Evolutionary conservation across 73 alveolate genomes (phyloP), one percentile per base, ranked within the genome.

Genomic region (Paramecium pentaurelia): DNA sequence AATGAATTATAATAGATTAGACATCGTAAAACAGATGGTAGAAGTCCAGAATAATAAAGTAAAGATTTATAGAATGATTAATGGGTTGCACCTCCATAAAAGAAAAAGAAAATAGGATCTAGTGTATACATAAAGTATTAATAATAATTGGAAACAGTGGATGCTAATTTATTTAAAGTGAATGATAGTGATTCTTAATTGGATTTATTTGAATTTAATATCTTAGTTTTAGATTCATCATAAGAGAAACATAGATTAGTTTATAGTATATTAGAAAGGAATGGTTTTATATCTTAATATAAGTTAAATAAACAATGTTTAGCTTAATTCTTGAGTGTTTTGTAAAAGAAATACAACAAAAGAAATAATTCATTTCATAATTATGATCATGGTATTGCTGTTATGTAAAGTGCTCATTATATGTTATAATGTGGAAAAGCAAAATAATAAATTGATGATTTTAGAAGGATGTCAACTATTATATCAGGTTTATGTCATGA

Each of bases 401-500:
- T 89, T 6, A 89, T 89, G 94, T 51, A 89, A 47, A 89, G 94
- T 32, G 51, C 92, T 42, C 88, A 89, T 20, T 71, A 16, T 40
- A 44, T 89, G 49, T 73, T 59, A 6, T 60, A 45, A 49, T 40
- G 85, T 8, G 45, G 34, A 27, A 89, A 83, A 71, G 90, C 94
- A 4, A 71, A 42, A 14, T 10, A 71, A 89, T 12, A 71, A 27
- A 47, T 89, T 34, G 88, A 89, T 34, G 38, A 71, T 8, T 71
- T 89, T 8, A 83, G 75, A 27, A 70, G 54, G 6, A 71, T 89
- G 80, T 22, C 92, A 14, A 64, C 88, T 16, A 71, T 89, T 8
- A 59, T 89, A 30, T 89, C 94, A 40, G 94, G 94, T 42, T 83
- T 89, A n/a, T 89, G 94, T 60, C 94, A 89, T 89, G 94, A 89